These are phyloP conservation scores for Rhizodiscina lignyota DNA, from an alignment of 495 filamentous ascomycete genomes.

Conservation along the genomic window DNA sequence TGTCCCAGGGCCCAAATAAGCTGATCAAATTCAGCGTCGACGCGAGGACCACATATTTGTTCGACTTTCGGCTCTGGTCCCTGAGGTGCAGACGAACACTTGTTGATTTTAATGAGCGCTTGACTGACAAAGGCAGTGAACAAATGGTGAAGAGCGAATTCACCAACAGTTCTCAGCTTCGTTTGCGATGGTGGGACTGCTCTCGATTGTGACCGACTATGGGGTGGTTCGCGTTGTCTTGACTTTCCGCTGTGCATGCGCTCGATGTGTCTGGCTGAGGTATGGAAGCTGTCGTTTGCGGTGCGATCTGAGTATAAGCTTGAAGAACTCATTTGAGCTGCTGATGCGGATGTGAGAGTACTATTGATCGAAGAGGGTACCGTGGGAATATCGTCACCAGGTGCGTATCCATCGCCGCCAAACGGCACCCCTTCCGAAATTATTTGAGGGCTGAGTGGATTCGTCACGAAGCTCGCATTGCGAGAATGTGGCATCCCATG, in stretches of 20 bases:
- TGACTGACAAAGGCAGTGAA: conserved; percentile 81
- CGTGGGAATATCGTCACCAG: no score
- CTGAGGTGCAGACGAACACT: conserved; percentile 56
- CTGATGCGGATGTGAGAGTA: no score
- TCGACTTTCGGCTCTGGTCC: conserved; percentile 72
- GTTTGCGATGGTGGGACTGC: conserved; percentile 52
- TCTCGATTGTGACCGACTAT: conserved; percentile 73
- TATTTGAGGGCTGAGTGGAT: conserved; percentile 70
- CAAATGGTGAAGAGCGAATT: conserved; percentile 91
- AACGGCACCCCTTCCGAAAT: no score
- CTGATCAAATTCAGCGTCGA: conserved; percentile 85
- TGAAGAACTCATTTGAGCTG: no score
- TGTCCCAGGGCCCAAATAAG: conserved; percentile 83
- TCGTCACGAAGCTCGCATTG: conserved; percentile 61
- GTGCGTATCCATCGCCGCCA: no score
- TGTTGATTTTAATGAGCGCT: conserved; percentile 84
- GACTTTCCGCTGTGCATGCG: conserved; percentile 46
- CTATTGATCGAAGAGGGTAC: no score
- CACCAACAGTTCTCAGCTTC: conserved; percentile 78
- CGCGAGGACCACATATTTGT: conserved; percentile 72
- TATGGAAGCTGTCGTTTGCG: no score
- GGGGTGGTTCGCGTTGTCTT: conserved; percentile 53
- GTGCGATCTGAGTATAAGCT: no score
- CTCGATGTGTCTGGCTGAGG: conserved; percentile 19
- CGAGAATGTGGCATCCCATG: conserved; percentile 89